A percentile compares a stretch with the other conserved stretches of the same genome.
Evolutionary conservation across 768 basidiomycete genomes (phyloP).

Genomic region (Coprinopsis strossmayeri): DNA sequence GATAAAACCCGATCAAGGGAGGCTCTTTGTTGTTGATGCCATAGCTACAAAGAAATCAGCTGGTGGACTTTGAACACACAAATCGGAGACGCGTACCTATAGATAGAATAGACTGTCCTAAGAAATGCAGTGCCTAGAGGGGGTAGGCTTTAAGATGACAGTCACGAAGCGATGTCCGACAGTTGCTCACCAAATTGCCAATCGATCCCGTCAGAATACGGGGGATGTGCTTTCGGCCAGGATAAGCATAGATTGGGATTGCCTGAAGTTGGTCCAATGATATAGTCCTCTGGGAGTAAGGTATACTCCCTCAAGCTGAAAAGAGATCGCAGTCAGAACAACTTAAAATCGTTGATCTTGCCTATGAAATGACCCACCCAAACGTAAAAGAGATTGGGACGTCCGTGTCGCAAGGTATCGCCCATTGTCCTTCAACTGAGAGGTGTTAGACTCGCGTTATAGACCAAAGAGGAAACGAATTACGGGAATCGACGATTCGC

Average conservation of each 20-base stretch:
- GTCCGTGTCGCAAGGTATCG: slow-evolving; percentile 60
- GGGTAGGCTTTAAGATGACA: neutral
- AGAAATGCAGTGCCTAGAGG: slow-evolving; percentile 55
- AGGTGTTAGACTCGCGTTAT: neutral
- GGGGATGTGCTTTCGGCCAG: slow-evolving; percentile 66
- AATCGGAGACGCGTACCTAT: slow-evolving; percentile 55
- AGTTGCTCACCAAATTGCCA: slow-evolving; percentile 85
- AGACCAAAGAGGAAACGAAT: slow-evolving; percentile 14
- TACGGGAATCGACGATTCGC: slow-evolving; percentile 60
- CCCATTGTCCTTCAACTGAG: slow-evolving; percentile 54
- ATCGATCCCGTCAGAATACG: slow-evolving; percentile 68
- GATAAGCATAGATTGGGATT: slow-evolving; percentile 64
- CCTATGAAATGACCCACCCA: slow-evolving; percentile 36
- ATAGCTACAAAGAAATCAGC: too few species aligned
- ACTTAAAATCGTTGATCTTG: neutral
- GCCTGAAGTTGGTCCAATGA: slow-evolving; percentile 63
- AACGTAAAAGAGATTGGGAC: slow-evolving; percentile 60
- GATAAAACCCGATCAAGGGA: slow-evolving; percentile 74
- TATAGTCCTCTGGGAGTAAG: slow-evolving; percentile 68
- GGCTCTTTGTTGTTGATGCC: slow-evolving; percentile 71
- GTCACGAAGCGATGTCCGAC: neutral
- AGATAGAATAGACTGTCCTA: slow-evolving; percentile 72
- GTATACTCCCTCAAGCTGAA: slow-evolving; percentile 46
- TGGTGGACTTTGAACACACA: too few species aligned
- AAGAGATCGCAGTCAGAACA: neutral